A percentile compares a stretch with the other conserved stretches of the same genome.
These are phyloP conservation scores for Geosmithia putterillii DNA, from an alignment of 2,329 filamentous ascomycete genomes.

Conservation along the genomic window DNA sequence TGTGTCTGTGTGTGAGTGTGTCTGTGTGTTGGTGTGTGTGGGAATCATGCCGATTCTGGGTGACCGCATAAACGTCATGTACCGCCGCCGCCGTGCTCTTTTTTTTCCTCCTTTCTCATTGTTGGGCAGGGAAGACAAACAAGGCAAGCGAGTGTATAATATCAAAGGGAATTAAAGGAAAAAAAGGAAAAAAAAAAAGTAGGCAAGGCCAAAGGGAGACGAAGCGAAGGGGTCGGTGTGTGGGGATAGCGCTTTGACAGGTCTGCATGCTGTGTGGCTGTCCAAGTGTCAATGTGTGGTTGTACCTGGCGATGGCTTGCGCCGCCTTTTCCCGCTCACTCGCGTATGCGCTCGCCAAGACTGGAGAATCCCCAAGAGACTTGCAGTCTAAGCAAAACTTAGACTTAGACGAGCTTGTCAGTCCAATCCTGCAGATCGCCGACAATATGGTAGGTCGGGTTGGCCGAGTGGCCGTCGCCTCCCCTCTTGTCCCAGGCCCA, in stretches of 20 bases:
- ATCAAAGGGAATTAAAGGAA: too few relatives aligned
- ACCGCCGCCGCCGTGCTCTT: not conserved
- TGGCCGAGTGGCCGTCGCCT: constrained; percentile 25
- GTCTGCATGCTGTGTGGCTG: not conserved
- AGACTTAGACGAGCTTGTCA: too few relatives aligned
- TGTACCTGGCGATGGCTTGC: not conserved
- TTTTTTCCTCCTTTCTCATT: not conserved
- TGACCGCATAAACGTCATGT: not conserved
- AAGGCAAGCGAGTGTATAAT: not conserved
- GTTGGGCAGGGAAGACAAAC: not conserved
- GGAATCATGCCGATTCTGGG: not conserved
- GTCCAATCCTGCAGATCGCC: constrained; percentile 22
- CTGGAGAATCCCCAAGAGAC: not conserved
- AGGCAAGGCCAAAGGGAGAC: not conserved
- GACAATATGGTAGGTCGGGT: constrained; percentile 27
- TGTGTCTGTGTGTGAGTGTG: not conserved
- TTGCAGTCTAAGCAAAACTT: too few relatives aligned
- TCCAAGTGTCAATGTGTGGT: not conserved
- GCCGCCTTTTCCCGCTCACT: too few relatives aligned
- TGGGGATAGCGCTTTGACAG: not conserved
- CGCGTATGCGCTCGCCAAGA: too few relatives aligned
- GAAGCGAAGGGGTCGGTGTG: too few relatives aligned
- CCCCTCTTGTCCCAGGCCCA: constrained; percentile 34
- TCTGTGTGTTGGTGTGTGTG: not conserved
- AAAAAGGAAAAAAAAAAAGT: not conserved